Evolutionary conservation across 140 eudicot species (phyloP), one percentile per base, ranked within the genome.

Genomic region (Bidens hawaiensis): DNA sequence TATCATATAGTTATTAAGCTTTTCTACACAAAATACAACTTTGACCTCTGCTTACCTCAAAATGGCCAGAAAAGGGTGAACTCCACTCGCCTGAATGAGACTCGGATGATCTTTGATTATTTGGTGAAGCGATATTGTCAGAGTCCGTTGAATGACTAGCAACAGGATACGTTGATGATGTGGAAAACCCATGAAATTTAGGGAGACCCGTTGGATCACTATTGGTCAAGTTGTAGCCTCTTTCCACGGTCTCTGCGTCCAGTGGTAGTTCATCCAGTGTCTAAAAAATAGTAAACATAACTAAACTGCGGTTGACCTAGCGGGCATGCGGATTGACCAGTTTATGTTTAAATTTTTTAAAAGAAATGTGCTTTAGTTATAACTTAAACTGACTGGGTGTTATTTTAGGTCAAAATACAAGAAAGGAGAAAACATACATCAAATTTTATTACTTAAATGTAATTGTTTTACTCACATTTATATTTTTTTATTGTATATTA

Each of bases 251-350:
- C 33, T 90, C 98, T 5, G 96, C 95, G 69, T 90, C 98, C 24
- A 84, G 81, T 5, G 98, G 98, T 49, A 90, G 78, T 84, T 90
- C 98, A 74, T 90, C 98, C 66, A 90, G 43, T 17, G 89, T 85
- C 98, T 90, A 19, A 59, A n/a, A 70, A 40, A 30, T 10, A 54
- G 0, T 8, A 8, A 27, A 36, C 12, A 48, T 30, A 3, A 58
- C 9, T 2, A 56, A 15, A 5, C 11, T 6, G 2, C 3, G 22
- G 23, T 45, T 45, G 19, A 45, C 11, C 51, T 4, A 4, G 17
- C 43, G 43, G 43, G 43, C 12, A 0, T 4, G 17, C 50, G 5
- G 6, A 3, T 45, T 45, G 19, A 4, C 23, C 27, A 25, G 14
- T 19, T 18, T 47, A 47, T n/a, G 8, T 18, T 47, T 18, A 47